Base-by-base conservation (phyloP, 768 basidiomycete species). In the Jaapia argillacea region DNA sequence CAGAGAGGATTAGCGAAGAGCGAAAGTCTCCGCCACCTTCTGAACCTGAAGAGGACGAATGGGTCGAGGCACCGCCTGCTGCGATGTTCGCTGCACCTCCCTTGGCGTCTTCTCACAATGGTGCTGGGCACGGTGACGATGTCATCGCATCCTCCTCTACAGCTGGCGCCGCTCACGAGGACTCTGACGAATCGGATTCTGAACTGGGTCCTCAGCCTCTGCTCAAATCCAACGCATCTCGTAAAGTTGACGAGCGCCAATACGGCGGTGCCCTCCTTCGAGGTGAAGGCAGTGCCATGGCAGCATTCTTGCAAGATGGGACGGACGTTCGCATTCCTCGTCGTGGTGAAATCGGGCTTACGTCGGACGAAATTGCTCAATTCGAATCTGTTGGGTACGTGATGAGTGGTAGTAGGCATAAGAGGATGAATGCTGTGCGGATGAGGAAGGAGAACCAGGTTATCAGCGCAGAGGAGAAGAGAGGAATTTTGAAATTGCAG, bases 371-470 rank as follows among this genome's bases (percentile, higher is more conserved):
- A 60, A 99, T 99, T 51, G 91, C 83, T 4, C 60, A 74, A 57
- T 97, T 75, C 63, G 96, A 99, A 67, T 56, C 70, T 20, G 85
- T 85, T 5, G 96, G 96, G 14, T 99, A 96, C 61, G 96, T 99
- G 38, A 99, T 98, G 96, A 91, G 86, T 53, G 96, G 94, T 36
- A 86, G 80, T 54, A 69, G 94, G 48, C 92, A 99, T 62, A 76
- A 86, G 50, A 75, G 91, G 62, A 99, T 99, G 96, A 99, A 98
- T 53, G 94, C 96, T 1, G 94, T 99, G 36, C 86, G 96, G 47
- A 87, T 99, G 80, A 71, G 94, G 58, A 98, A 98, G 72, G 96
- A 99, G 70, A 97, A 99, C 67, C 96, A 99, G 66, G 93, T 98
- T 50, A 99, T 99, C 59, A 89, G 85, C 54, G 92, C 94, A 1